Evolutionary conservation across 176 grass and related monocot species (phyloP), one percentile per base, ranked within the genome.

Genomic region (Juncus effusus): DNA sequence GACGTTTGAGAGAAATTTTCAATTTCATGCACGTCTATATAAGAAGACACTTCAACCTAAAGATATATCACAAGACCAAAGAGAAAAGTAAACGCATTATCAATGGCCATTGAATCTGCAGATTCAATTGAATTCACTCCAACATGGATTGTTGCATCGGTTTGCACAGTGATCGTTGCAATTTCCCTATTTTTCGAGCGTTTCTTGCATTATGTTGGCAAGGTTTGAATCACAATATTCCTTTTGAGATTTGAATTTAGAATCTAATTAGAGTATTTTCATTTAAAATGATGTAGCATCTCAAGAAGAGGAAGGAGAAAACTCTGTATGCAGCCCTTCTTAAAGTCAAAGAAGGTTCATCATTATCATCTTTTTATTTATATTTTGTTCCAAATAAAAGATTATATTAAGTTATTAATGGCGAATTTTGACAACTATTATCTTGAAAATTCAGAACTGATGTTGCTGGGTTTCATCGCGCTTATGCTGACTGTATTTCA

Each of bases 381-480:
- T 58, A 16, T 62, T 14, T 16, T 62, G 58, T 9, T 37, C 1
- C 28, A 8, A 9, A 62, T 62, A 62, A 19, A 62, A 62, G 9
- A 37, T 12, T n/a, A 12, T 10, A 6, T 16, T 37, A 16, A 42
- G 4, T 8, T 47, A 51, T 6, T 59, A 7, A 11, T 3, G 36
- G 9, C 5, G 42, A 65, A 52, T 68, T 8, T 36, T 19, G 0
- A n/a, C 28, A n/a, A 56, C 4, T 62, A 42, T 12, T 44, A 12
- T 61, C 40, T 4, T 3, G 40, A 51, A 53, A 73, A 12, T 56
- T 42, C 9, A 93, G 90, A 95, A 79, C 63, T 89, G 74, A 95
- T 95, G 90, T 69, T 89, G 79, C 65, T 95, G 72, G 90, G 90
- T 16, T 95, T 95, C 85, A 89, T 95, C 13, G 88, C 90, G 4